phyloP scores from a whole-genome alignment of 73 alveolate species.

The Paraurostyla sp. region DNA sequence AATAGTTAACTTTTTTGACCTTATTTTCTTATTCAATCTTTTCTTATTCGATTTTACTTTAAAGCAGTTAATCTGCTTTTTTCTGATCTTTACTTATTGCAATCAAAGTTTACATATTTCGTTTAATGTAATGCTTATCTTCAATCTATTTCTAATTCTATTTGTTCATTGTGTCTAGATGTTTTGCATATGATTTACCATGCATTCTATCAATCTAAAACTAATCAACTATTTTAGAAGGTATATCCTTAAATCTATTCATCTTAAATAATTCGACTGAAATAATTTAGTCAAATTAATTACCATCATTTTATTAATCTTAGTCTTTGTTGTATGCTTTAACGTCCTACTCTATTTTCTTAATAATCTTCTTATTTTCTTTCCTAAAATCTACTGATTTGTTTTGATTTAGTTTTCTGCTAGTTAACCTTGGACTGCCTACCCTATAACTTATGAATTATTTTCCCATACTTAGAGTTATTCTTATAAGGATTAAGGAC shows the following conservation, averaged over 20 bases:
- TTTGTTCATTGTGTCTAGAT: neutral
- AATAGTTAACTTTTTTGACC: neutral
- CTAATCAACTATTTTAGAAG: neutral
- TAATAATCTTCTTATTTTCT: neutral
- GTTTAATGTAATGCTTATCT: neutral
- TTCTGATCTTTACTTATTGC: neutral
- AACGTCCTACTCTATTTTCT: constrained; percentile 16
- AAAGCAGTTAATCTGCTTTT: no score
- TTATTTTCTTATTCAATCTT: neutral
- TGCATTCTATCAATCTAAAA: neutral
- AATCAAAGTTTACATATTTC: neutral
- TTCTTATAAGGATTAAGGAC: no score
- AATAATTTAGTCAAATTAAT: neutral
- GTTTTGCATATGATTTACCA: neutral
- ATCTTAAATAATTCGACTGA: constrained; percentile 13
- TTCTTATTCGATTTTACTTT: neutral
- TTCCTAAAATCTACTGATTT: neutral
- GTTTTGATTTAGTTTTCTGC: neutral
- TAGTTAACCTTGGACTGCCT: neutral
- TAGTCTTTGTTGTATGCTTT: neutral
- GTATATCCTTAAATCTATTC: neutral
- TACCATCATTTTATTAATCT: neutral
- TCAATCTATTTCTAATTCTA: neutral
- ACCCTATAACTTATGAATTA: no score
- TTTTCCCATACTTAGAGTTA: no score